Base-by-base conservation (phyloP, 805 yeast genomes). In the Wickerhamiella kazuoi region DNA sequence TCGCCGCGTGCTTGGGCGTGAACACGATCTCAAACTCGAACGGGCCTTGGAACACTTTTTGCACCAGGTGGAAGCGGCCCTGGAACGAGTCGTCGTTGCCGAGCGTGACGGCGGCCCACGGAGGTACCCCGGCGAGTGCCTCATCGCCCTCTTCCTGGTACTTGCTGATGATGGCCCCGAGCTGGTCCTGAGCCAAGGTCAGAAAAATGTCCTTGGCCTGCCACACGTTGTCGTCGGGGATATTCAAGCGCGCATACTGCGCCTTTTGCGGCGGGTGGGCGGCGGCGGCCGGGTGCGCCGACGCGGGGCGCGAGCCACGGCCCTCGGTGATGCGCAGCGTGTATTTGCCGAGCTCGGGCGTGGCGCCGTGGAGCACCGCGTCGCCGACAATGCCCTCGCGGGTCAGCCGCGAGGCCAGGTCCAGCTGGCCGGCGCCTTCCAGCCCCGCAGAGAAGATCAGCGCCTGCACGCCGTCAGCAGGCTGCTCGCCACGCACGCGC, bases 41-140 rank as follows among this genome's bases (percentile, higher is more conserved):
- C 14, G 59, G 62, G 2, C 93, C 94, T 50, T 68, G 64, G 54
- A 73, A 90, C 0, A 75, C 63, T 49, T 80, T 76, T 57, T 87
- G 95, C 21, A 84, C 59, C 43, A 71, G 69, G 54, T 87, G 95
- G 41, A 81, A 53, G 52, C 82, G 82, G 1, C 95, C 96, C 44
- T 60, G 72, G 46, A 73, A 75, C 19, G 60, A 55, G 34, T 72
- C 68, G 14, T 35, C 26, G 14, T 72, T 44, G 52, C 81, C 75
- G 32, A 83, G 44, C 3, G 72, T 59, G 36, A 72, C 70, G 4
- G 65, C 49, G 17, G 51, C 51, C 50, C 53, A 51, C 9, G 72
- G 63, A 3, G 74, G 66, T 18, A 49, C 35, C 1, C 14, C 23
- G 26, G 9, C 26, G 18, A 20, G 29, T 18, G 16, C 23, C 13